A percentile compares a stretch with the other conserved stretches of the same genome.
Conservation (phyloP, 1,284 basidiomycete species). For the Farysia itapuensis region DNA sequence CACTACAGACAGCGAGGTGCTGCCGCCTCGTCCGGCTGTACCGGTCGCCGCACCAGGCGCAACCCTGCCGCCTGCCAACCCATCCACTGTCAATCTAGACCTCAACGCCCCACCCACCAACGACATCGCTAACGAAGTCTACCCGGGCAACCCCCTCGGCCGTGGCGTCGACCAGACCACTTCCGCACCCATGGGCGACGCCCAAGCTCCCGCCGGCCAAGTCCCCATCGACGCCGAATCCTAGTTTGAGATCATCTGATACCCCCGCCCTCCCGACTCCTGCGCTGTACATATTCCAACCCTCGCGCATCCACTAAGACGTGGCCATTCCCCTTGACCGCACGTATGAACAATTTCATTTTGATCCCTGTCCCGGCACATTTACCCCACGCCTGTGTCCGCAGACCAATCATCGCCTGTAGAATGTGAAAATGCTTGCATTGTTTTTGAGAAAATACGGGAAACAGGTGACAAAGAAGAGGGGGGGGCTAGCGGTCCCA, state of each 20-base stretch:
- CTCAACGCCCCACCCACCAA: conserved; percentile 8
- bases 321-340: too few species aligned
- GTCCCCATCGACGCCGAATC: conserved; percentile 33
- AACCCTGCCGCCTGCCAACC: conserved; percentile 25
- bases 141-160: conserved; percentile 21
- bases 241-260: background rate
- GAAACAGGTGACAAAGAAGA: background rate
- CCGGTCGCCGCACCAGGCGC: conserved; percentile 23
- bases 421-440: too few species aligned
- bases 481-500: conserved; percentile 14
- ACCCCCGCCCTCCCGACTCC: background rate
- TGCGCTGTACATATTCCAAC: too few species aligned
- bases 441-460: background rate
- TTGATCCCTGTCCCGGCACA: too few species aligned
- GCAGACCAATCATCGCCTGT: too few species aligned
- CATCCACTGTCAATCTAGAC: conserved; percentile 9
- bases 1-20: too few species aligned
- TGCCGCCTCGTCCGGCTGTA: too few species aligned
- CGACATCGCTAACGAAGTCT: conserved; percentile 16
- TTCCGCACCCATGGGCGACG: conserved; percentile 22
- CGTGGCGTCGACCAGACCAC: conserved; percentile 15
- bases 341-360: too few species aligned
- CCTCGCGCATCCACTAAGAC: too few species aligned
- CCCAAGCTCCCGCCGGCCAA: conserved; percentile 19
- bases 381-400: too few species aligned